Evolutionary conservation across 495 filamentous ascomycete species (phyloP), one percentile per base, ranked within the genome.

Genomic region (Podospora appendiculata): DNA sequence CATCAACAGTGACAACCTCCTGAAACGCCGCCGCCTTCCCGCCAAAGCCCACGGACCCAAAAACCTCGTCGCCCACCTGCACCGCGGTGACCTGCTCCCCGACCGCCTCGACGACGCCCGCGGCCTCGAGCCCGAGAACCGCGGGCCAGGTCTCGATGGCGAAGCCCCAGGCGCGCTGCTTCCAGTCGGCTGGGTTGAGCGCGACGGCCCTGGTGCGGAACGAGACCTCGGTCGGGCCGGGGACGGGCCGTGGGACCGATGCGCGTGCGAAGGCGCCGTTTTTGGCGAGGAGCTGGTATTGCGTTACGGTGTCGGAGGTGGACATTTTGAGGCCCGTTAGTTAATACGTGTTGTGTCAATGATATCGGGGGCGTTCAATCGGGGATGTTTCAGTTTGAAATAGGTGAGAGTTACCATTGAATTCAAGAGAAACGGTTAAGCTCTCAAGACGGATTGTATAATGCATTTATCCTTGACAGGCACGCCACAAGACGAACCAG

Each of bases 1-100:
- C 62, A 3, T 66, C 63, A 11, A 70, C 63, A 13, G 59, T 55
- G 16, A 57, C 60, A 32, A 65, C 59, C 32, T 73, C 67, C 45
- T 76, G 74, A 50, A 70, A 78, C n/a, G 69, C 60, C 17, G 61
- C 68, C 8, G 54, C 54, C 38, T 59, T 51, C 0, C 57, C 49
- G 8, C 61, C 65, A 8, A 58, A 46, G 1, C 50, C 60, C n/a
- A 45, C 48, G 2, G 60, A 44, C 8, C 58, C 63, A n/a, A 72
- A 42, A 16, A 77, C 73, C 43, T 66, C 64, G 33, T 76, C 73
- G 16, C 73, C 74, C 25, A 58, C 34, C 48, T 64, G 60, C 36
- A 69, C 54, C 8, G 41, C 40, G 9, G 56, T 60, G n/a, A 71
- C 68, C 4, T 58, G 52, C 7, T 54, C 50, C 13, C 63, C 63